Base-by-base conservation (phyloP, 495 filamentous ascomycete species). In the Penicillium soppii region DNA sequence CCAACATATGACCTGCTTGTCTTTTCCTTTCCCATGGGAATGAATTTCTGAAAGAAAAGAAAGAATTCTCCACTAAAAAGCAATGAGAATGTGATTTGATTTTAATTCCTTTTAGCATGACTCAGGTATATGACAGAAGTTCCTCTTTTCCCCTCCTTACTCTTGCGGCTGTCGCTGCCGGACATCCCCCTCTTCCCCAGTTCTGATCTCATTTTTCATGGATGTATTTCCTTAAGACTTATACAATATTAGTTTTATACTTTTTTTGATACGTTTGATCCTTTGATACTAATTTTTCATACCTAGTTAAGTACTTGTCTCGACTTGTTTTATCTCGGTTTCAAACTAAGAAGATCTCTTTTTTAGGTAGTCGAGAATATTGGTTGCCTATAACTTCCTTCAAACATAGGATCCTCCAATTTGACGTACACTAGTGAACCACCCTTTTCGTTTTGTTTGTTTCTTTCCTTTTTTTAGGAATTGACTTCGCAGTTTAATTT, bases 111-210 rank as follows among this genome's bases (percentile, higher is more conserved):
- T 56, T 60, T 48, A 50, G 59, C 56, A 45, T 62, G 60, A 60
- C 57, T 63, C 60, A 60, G 60, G 57, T 51, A 54, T 55, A 59
- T 58, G 51, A 48, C 43, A 54, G 51, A 50, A 55, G 44, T 37
- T 38, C 43, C 37, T 17, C 47, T n/a, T n/a, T 37, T 38, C 15
- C 19, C 16, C 26, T 52, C 21, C 21, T 47, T 49, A 15, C 52
- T 44, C 47, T n/a, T 54, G 47, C 32, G 56, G 56, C 53, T 46
- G 49, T 53, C 49, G 43, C 51, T 54, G 50, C 41, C 46, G 53
- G 54, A 40, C 47, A 48, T 33, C 20, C 42, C 43, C 35, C 40
- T 15, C 19, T 25, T 33, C 7, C 23, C 10, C n/a, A n/a, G 16
- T 23, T 35, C 45, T 36, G 20, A 23, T 22, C 38, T 48, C 20